Conservation (phyloP, 1,139 yeast species). For the Pichia sp. region DNA sequence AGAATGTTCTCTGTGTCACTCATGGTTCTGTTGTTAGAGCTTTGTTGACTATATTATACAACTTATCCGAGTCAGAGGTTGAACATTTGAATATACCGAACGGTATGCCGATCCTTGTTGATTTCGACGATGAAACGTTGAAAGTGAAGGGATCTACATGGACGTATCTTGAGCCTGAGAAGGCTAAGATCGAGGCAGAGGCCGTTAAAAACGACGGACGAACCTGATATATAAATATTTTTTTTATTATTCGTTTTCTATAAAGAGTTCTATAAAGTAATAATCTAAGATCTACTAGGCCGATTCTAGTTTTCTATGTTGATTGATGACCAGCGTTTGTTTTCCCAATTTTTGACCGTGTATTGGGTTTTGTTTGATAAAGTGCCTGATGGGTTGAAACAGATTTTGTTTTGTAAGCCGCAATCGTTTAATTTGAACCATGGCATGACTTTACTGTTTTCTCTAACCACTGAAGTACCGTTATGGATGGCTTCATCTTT, state of each 20-base stretch:
- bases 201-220: conserved; percentile 64
- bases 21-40: conserved; percentile 80
- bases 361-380: conserved; percentile 38
- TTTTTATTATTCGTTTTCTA: not conserved
- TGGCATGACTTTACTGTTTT: conserved; percentile 33
- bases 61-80: conserved; percentile 61
- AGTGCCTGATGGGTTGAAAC: conserved; percentile 29
- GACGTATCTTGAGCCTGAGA: conserved; percentile 68
- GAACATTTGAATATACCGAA: conserved; percentile 71
- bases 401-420: conserved; percentile 16
- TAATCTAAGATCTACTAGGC: no score
- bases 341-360: conserved; percentile 55
- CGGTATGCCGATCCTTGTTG: conserved; percentile 63
- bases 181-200: conserved; percentile 62
- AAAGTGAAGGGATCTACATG: conserved; percentile 41
- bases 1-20: conserved; percentile 59
- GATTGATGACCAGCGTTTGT: conserved; percentile 42
- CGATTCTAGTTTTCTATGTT: not conserved
- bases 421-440: conserved; percentile 36
- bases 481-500: conserved; percentile 1
- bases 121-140: conserved; percentile 37
- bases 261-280: not conserved
- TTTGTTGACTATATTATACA: conserved; percentile 55
- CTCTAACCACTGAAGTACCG: conserved; percentile 23
- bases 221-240: no score